Evolutionary conservation across 2,329 filamentous ascomycete species (phyloP).

Genomic region (Neonectria coccinea): DNA sequence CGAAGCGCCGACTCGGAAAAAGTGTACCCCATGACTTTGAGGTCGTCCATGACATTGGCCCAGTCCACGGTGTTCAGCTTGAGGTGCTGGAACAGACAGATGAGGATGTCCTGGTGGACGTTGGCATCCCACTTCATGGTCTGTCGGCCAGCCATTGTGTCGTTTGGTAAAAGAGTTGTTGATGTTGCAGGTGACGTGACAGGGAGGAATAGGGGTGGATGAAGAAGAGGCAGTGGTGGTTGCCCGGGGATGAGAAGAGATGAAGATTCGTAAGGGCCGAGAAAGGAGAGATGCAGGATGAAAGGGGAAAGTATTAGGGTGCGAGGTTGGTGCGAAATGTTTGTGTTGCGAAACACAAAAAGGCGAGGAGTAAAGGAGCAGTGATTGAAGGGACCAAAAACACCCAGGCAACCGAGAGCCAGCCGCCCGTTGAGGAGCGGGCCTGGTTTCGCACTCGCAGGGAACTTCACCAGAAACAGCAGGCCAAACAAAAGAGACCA

Average conservation of each 20-base stretch:
- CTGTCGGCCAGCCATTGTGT: conserved; percentile 47
- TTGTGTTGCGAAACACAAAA: conserved; percentile 7
- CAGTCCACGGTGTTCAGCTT: conserved; percentile 50
- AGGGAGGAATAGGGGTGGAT: conserved; percentile 1
- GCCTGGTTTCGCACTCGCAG: too few relatives aligned
- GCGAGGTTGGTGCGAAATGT: conserved; percentile 4
- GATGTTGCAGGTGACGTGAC: not conserved
- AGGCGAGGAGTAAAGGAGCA: conserved; percentile 2
- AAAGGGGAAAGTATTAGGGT: conserved; percentile 16
- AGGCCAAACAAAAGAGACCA: not conserved
- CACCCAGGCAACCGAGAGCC: conserved; percentile 1
- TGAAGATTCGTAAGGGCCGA: conserved; percentile 16
- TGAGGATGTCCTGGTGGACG: conserved; percentile 59
- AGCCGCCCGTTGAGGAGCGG: not conserved
- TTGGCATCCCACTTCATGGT: conserved; percentile 56
- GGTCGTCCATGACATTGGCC: conserved; percentile 52
- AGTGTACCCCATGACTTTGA: conserved; percentile 54
- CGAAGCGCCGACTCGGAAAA: conserved; percentile 57
- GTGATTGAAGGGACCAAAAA: not conserved
- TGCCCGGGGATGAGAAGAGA: not conserved
- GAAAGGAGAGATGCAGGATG: conserved; percentile 13
- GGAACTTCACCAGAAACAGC: not conserved
- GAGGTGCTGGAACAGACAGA: conserved; percentile 54
- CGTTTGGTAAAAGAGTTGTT: not conserved
- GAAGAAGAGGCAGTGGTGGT: conserved; percentile 22